Evolutionary conservation across 2,329 filamentous ascomycete species (phyloP).

Genomic region (Fusarium sambucinum): DNA sequence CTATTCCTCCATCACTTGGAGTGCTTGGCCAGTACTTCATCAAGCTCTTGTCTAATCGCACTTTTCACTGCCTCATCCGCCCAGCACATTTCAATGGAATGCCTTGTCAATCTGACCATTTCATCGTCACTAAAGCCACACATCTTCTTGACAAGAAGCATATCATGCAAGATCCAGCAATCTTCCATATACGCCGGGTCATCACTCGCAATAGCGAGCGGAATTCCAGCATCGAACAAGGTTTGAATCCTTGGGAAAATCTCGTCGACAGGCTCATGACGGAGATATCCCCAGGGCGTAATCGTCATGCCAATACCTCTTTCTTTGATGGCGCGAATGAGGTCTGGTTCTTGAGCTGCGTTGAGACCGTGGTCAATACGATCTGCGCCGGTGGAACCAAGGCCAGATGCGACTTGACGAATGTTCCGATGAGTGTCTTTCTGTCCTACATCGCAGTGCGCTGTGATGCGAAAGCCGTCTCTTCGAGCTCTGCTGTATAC

Average conservation of each 20-base stretch:
- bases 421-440: constrained; percentile 65
- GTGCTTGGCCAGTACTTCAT: not conserved
- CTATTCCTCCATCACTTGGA: not conserved
- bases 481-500: constrained; percentile 52
- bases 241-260: constrained; percentile 63
- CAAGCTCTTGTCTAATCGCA: not conserved
- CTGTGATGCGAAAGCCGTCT: constrained; percentile 61
- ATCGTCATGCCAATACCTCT: constrained; percentile 72
- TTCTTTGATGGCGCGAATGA: constrained; percentile 69
- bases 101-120: constrained; percentile 56
- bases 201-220: constrained; percentile 77
- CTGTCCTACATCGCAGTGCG: constrained; percentile 65
- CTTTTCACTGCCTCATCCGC: constrained; percentile 42
- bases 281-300: constrained; percentile 64
- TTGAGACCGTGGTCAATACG: constrained; percentile 81
- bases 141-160: constrained; percentile 51
- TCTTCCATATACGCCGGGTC: constrained; percentile 82
- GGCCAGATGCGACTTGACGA: constrained; percentile 57
- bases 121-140: constrained; percentile 45
- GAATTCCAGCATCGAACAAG: constrained; percentile 71
- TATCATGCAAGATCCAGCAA: constrained; percentile 52
- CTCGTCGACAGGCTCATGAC: constrained; percentile 47
- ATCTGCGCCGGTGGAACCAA: constrained; percentile 69
- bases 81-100: constrained; percentile 63
- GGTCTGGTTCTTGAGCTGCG: constrained; percentile 66